Percentiles rank a stretch among this genome's conserved stretches.
Evolutionary conservation across 257 asterid species (phyloP).

Genomic region (Solanum lycopersicoides): DNA sequence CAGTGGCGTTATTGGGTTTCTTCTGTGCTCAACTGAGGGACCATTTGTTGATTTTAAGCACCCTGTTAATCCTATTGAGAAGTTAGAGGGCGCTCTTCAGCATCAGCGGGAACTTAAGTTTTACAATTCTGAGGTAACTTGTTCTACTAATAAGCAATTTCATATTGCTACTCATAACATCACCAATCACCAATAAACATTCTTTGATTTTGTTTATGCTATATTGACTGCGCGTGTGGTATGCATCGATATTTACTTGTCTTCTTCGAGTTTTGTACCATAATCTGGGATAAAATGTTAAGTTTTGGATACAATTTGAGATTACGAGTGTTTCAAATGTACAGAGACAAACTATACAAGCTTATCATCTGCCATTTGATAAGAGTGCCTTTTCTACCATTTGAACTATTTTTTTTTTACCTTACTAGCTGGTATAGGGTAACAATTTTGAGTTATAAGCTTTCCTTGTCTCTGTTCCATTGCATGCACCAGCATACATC

Average conservation of each 20-base stretch:
- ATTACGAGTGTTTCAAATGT: not conserved
- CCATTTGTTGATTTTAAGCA: conserved; percentile 72
- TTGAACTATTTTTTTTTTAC: not conserved
- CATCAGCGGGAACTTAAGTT: conserved; percentile 58
- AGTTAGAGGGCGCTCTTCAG: conserved; percentile 58
- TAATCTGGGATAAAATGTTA: not conserved
- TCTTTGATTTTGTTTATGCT: not conserved
- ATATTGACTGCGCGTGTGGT: not conserved
- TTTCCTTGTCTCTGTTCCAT: not conserved
- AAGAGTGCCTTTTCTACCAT: not conserved
- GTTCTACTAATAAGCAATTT: not conserved
- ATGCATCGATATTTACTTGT: not conserved
- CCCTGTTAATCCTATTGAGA: conserved; percentile 91
- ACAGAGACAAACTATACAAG: not conserved
- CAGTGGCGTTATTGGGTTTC: conserved; percentile 88
- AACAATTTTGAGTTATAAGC: not conserved
- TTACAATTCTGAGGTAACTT: conserved; percentile 83
- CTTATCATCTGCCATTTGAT: not conserved
- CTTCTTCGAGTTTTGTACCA: not conserved
- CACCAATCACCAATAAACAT: not conserved
- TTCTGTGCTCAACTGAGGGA: conserved; percentile 82
- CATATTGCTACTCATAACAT: not conserved
- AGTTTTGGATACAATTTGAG: not conserved
- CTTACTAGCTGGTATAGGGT: not conserved
- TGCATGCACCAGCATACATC: not conserved